Evolutionary conservation across 1,139 yeast species (phyloP).

Genomic region (Blastobotrys arbuscula): DNA sequence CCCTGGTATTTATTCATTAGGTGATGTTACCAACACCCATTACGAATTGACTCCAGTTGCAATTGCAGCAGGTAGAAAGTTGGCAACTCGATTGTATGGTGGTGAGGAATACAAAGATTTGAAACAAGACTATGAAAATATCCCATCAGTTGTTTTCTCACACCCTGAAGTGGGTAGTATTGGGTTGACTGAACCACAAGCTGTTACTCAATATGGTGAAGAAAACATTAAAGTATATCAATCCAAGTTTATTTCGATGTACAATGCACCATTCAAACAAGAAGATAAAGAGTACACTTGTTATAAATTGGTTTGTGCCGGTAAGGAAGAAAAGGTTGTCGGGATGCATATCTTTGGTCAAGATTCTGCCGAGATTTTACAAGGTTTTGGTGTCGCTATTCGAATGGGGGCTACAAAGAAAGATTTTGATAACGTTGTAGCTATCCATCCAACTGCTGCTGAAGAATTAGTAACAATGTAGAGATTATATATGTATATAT

Average conservation of each 20-base stretch:
- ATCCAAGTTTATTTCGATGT: constrained; percentile 85
- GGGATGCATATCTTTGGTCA: constrained; percentile 95
- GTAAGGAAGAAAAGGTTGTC: constrained; percentile 84
- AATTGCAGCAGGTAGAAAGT: constrained; percentile 94
- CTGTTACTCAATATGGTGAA: constrained; percentile 70
- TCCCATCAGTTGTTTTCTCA: constrained; percentile 89
- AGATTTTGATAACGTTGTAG: constrained; percentile 92
- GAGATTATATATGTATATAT: no score
- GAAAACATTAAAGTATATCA: constrained; percentile 77
- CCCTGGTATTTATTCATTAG: constrained; percentile 72
- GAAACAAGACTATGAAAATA: constrained; percentile 76
- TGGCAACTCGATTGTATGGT: constrained; percentile 88
- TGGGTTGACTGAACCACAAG: constrained; percentile 77
- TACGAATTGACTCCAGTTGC: constrained; percentile 97
- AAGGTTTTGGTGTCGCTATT: constrained; percentile 96
- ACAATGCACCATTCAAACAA: constrained; percentile 64
- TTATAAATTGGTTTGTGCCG: constrained; percentile 75
- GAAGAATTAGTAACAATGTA: constrained; percentile 95
- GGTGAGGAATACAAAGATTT: constrained; percentile 57
- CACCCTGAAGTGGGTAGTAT: constrained; percentile 97
- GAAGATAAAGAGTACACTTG: constrained; percentile 82
- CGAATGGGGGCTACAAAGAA: constrained; percentile 92
- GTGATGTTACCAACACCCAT: constrained; percentile 81
- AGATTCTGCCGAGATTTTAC: constrained; percentile 82
- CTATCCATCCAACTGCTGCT: constrained; percentile 97